phyloP scores from a whole-genome alignment of 257 asterid genomes.

The Primulina huaijiensis region DNA sequence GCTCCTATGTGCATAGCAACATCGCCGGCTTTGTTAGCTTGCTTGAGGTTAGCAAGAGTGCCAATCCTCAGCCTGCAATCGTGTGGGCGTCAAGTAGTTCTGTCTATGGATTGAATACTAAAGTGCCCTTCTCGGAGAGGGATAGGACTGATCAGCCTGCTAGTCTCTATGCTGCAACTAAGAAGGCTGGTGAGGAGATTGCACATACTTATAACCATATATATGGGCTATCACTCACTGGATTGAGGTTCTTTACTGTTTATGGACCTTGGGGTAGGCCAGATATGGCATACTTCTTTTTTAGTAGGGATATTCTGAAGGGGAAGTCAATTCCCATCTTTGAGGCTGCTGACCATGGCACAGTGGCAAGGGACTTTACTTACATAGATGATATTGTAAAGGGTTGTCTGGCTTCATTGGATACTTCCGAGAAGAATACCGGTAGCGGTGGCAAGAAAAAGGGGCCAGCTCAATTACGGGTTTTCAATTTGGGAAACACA shows the following conservation, averaged over 20 bases:
- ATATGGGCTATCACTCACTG: slow-evolving; percentile 25
- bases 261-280: slow-evolving; percentile 35
- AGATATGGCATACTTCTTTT: slow-evolving; percentile 31
- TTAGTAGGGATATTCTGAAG: slow-evolving; percentile 24
- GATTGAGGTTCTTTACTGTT: slow-evolving; percentile 30
- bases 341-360: slow-evolving; percentile 14
- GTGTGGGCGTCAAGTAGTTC: slow-evolving; percentile 31
- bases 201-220: slow-evolving; percentile 30
- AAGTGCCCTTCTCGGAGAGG: slow-evolving; percentile 28
- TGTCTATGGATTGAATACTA: slow-evolving; percentile 28
- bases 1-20: slow-evolving; percentile 30
- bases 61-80: slow-evolving; percentile 30
- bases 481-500: slow-evolving; percentile 29
- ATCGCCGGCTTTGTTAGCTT: slow-evolving; percentile 27
- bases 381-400: slow-evolving; percentile 38
- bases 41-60: slow-evolving; percentile 28
- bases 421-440: slow-evolving; percentile 38
- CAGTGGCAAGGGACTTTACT: slow-evolving; percentile 36
- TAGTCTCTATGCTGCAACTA: slow-evolving; percentile 30
- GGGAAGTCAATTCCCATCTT: slow-evolving; percentile 25
- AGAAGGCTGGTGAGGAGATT: slow-evolving; percentile 30
- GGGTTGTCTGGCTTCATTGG: slow-evolving; percentile 32
- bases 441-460: slow-evolving; percentile 39
- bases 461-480: slow-evolving; percentile 34
- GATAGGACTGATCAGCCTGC: slow-evolving; percentile 31